Base-by-base conservation (phyloP, 169 alveolate species). In the Eimeria praecox region DNA sequence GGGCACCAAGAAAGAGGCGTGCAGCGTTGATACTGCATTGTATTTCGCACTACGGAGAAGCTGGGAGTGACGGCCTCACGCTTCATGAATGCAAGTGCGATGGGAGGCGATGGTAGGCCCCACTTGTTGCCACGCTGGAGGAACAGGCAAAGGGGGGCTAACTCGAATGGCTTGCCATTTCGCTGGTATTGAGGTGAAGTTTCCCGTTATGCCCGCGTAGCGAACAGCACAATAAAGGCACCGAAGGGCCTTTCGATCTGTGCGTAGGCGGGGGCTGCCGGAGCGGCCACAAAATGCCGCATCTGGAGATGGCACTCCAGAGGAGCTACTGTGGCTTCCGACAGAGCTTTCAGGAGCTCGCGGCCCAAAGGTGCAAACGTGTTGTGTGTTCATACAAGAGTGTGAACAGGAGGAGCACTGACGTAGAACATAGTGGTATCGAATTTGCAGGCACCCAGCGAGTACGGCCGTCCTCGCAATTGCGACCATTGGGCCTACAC, bases 401-500 rank as follows among this genome's bases (percentile, higher is more conserved):
- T 9, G 5, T 16, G 20, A 22, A 22, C 12, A 18, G 14, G 3
- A 64, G 38, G 78, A 33, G 16, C 46, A 10, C 46, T 24, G 14
- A 66, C 46, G 78, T 66, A 66, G 78, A 42, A 66, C 46, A 44
- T 66, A 66, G 78, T 44, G 33, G 78, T 18, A 9, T 38, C 75
- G 8, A n/a, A 42, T 66, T 20, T 30, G 78, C 46, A 44, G 78
- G 78, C 44, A 30, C 78, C 78, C 46, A 66, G 78, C 78, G 78
- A 5, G 44, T 33, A 2, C 46, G 69, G n/a, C 5, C 38, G 14
- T 27, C 5, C 38, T 64, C 75, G 40, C 75, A 27, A 66, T 24
- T 66, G 78, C 8, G 46, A 66, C 78, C 78, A 2, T 2, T 4
- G 46, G 44, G 78, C 33, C n/a, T 24, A n/a, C 78, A 5, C 78